phyloP scores from a whole-genome alignment of 139 green algal genomes.

The Zygnema cylindricum region DNA sequence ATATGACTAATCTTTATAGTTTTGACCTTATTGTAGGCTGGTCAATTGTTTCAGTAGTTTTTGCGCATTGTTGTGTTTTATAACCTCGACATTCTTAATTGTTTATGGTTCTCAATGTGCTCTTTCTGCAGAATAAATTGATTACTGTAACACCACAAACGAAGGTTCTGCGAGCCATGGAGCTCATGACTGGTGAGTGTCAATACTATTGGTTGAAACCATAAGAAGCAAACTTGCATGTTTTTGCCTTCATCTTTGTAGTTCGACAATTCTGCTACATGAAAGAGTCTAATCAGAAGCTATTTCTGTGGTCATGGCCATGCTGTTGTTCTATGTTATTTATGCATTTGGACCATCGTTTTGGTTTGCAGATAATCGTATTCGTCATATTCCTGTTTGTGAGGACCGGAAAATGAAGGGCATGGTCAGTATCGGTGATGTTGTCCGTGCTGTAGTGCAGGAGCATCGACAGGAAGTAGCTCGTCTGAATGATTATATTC shows the following conservation, averaged over 20 bases:
- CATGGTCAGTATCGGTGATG: conserved; percentile 51
- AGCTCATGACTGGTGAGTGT: conserved; percentile 47
- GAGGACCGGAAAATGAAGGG: conserved; percentile 48
- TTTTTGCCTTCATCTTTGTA: not conserved
- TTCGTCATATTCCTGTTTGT: conserved; percentile 47
- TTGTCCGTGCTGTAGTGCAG: conserved; percentile 43
- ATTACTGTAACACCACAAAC: conserved; percentile 49
- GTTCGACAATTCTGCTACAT: not conserved
- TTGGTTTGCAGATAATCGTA: conserved; percentile 45
- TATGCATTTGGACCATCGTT: not conserved
- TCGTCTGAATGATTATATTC: conserved; percentile 54
- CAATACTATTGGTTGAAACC: not conserved
- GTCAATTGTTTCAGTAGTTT: too few relatives aligned
- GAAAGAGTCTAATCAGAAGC: not conserved
- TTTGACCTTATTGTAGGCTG: too few relatives aligned
- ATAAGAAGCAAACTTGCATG: too few relatives aligned
- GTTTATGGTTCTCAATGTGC: conserved; percentile 11
- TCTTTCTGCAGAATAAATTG: conserved; percentile 45
- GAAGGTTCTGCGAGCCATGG: conserved; percentile 46
- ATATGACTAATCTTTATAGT: too few relatives aligned
- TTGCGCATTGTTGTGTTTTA: too few relatives aligned
- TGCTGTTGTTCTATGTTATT: too few relatives aligned
- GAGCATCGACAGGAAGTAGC: conserved; percentile 51
- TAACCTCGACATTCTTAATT: too few relatives aligned
- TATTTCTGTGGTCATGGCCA: too few relatives aligned